phyloP scores from a whole-genome alignment of 2,329 filamentous ascomycete genomes.

The Aspergillus persii region DNA sequence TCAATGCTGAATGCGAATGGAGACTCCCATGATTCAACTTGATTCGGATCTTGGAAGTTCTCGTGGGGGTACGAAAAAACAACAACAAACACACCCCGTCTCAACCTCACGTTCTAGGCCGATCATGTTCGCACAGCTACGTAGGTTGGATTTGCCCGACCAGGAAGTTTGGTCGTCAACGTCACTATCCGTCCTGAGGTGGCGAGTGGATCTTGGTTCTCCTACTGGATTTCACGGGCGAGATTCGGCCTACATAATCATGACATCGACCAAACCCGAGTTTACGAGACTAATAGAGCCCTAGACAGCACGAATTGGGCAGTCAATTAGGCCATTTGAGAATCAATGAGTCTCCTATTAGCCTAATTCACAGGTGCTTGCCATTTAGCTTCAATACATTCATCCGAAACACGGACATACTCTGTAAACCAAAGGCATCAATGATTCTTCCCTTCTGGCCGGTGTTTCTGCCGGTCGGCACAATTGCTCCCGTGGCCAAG shows the following conservation, averaged over 20 bases:
- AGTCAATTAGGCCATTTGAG: background rate
- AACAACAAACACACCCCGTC: background rate
- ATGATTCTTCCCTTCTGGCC: too few relatives aligned
- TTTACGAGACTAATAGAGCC: too few relatives aligned
- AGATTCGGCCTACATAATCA: background rate
- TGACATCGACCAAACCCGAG: background rate
- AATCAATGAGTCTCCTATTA: too few relatives aligned
- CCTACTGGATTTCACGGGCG: background rate
- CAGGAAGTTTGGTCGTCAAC: background rate
- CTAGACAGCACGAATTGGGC: background rate
- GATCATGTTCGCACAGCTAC: background rate
- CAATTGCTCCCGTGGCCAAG: slow-evolving; percentile 18
- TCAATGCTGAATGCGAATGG: background rate
- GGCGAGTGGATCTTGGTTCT: background rate
- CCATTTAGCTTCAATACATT: background rate
- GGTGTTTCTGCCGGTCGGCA: slow-evolving; percentile 4
- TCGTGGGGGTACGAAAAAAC: background rate
- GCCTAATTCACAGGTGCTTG: too few relatives aligned
- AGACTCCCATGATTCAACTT: background rate
- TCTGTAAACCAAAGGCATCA: too few relatives aligned
- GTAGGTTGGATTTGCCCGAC: background rate
- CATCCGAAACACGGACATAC: background rate
- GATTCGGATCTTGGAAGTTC: background rate
- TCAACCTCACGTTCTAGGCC: background rate
- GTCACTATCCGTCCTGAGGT: background rate